These are phyloP conservation scores for Triticum aestivum DNA, from an alignment of 176 grass and related monocot species.

Conservation along the genomic window IWGSC_CS_RefSeq_v2.1 NC_057794.1:219580681-219581180, in stretches of 20 bases:
- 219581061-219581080: conserved; percentile 56
- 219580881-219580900: background rate
- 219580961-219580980: conserved; percentile 83
- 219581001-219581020: conserved; percentile 79
- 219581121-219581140: conserved; percentile 76
- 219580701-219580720: conserved; percentile 24
- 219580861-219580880: background rate
- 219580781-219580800: conserved; percentile 84
- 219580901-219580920: background rate
- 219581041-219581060: conserved; percentile 70
- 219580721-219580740: conserved; percentile 28
- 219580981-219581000: conserved; percentile 79
- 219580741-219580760: conserved; percentile 60
- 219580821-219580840: conserved; percentile 83
- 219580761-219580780: conserved; percentile 81
- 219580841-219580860: conserved; percentile 46
- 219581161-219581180: conserved; percentile 81
- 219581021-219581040: conserved; percentile 56
- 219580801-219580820: conserved; percentile 65
- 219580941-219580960: conserved; percentile 90
- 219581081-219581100: conserved; percentile 73
- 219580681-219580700: conserved; percentile 39
- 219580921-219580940: conserved; percentile 87
- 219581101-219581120: conserved; percentile 74
- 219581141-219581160: conserved; percentile 83